phyloP scores from a whole-genome alignment of 1,284 basidiomycete genomes.

The Psilocybe mexicana region DNA sequence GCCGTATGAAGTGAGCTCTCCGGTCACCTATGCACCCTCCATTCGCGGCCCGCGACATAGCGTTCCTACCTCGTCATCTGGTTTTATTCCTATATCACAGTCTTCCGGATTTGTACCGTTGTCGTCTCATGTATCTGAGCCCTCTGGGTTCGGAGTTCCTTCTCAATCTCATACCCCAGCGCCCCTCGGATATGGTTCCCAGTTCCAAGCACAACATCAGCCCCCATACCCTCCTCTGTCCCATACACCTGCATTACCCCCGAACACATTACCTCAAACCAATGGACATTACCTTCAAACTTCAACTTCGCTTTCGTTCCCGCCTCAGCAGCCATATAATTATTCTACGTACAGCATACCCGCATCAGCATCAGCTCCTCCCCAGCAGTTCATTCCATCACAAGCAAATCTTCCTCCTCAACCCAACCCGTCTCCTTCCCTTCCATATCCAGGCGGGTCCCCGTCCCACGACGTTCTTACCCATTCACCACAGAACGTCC shows the following conservation, averaged over 20 bases:
- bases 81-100: slow-evolving; percentile 55
- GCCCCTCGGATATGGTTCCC: slow-evolving; percentile 31
- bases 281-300: slow-evolving; percentile 19
- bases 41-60: slow-evolving; percentile 62
- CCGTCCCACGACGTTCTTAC: slow-evolving; percentile 37
- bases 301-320: slow-evolving; percentile 32
- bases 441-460: slow-evolving; percentile 34
- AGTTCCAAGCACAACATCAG: slow-evolving; percentile 32
- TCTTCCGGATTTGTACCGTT: slow-evolving; percentile 34
- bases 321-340: slow-evolving; percentile 35
- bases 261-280: slow-evolving; percentile 27
- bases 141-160: slow-evolving; percentile 44
- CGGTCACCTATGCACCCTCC: slow-evolving; percentile 38
- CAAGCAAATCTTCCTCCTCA: slow-evolving; percentile 23
- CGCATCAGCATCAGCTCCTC: slow-evolving; percentile 26
- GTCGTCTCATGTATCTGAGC: slow-evolving; percentile 46
- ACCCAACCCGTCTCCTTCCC: slow-evolving; percentile 24
- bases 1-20: slow-evolving; percentile 50
- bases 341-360: slow-evolving; percentile 25
- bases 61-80: slow-evolving; percentile 64
- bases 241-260: slow-evolving; percentile 37
- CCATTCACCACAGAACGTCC: slow-evolving; percentile 29
- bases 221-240: slow-evolving; percentile 34
- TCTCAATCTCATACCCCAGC: slow-evolving; percentile 39
- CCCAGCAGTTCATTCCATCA: slow-evolving; percentile 36